Percentiles rank a stretch among this genome's conserved stretches.
Conservation (phyloP, 805 yeast genomes). For the Candida nitratophila region DNA sequence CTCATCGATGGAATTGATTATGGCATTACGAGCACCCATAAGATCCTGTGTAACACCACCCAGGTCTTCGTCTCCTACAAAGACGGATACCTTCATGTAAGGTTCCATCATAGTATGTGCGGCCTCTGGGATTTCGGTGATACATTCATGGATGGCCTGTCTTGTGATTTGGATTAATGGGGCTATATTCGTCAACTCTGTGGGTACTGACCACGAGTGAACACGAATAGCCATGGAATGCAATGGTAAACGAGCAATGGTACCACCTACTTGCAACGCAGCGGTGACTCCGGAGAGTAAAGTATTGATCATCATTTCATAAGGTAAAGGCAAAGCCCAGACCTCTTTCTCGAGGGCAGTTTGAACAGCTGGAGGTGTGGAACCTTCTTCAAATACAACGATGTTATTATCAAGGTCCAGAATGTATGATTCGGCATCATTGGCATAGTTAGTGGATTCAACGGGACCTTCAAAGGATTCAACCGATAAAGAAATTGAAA, state of each 20-base stretch:
- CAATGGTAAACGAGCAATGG: constrained; percentile 46
- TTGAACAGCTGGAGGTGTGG: constrained; percentile 16
- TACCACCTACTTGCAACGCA: constrained; percentile 64
- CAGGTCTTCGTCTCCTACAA: constrained; percentile 60
- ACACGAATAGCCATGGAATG: constrained; percentile 56
- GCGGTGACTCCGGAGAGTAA: constrained; percentile 53
- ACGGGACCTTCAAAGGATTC: constrained; percentile 27
- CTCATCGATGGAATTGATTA: constrained; percentile 65
- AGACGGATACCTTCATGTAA: constrained; percentile 68
- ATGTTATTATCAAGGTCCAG: constrained; percentile 43
- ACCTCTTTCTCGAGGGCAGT: constrained; percentile 12
- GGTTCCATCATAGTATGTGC: constrained; percentile 73
- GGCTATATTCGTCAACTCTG: constrained; percentile 33
- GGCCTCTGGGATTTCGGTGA: constrained; percentile 20
- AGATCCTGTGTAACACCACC: constrained; percentile 85
- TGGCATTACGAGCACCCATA: constrained; percentile 70
- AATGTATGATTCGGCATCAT: constrained; percentile 30
- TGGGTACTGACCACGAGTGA: constrained; percentile 44
- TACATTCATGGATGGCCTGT: constrained; percentile 32
- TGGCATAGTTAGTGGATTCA: constrained; percentile 20
- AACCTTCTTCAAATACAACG: constrained; percentile 27
- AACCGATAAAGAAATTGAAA: constrained; percentile 18
- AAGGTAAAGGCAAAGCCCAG: constrained; percentile 43
- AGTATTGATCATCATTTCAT: constrained; percentile 46
- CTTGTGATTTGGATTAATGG: constrained; percentile 41